Conservation (phyloP, 345 rosid genomes). For the Sisymbrium altissimum region DNA sequence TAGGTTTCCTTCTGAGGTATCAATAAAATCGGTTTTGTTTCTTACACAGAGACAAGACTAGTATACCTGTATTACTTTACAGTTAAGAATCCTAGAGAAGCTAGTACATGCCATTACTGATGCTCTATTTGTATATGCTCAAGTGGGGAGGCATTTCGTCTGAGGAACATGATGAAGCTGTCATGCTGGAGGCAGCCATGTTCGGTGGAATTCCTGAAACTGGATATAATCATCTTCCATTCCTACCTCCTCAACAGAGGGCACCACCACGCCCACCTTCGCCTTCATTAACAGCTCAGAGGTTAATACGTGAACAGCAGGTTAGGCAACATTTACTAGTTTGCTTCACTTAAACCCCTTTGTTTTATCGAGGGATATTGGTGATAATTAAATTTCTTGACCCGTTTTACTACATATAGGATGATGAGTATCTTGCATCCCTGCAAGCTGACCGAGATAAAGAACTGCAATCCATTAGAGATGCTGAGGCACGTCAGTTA, state of each 20-base stretch:
- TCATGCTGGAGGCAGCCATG: conserved; percentile 99
- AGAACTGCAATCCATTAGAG: conserved; percentile 75
- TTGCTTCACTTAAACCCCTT: not conserved
- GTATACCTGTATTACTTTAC: not conserved
- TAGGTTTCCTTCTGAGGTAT: conserved; percentile 66
- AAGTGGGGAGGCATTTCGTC: conserved; percentile 99
- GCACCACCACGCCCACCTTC: conserved; percentile 75
- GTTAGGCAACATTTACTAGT: conserved; percentile 36
- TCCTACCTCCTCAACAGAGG: conserved; percentile 44
- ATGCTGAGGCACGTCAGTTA: conserved; percentile 75
- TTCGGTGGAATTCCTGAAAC: conserved; percentile 97
- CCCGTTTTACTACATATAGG: conserved; percentile 47
- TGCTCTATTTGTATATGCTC: conserved; percentile 15
- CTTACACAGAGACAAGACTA: not conserved
- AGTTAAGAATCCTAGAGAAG: not conserved
- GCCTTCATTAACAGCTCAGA: conserved; percentile 91
- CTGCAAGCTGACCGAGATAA: conserved; percentile 96
- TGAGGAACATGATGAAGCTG: conserved; percentile 98
- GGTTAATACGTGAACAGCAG: conserved; percentile 97
- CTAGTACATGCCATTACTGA: conserved; percentile 5
- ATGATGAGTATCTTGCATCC: conserved; percentile 93
- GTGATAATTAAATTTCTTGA: not conserved
- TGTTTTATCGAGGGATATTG: not conserved
- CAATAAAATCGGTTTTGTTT: not conserved
- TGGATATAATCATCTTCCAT: conserved; percentile 46